Evolutionary conservation across 768 basidiomycete genomes (phyloP).

Genomic region (Leccinum imitatum): DNA sequence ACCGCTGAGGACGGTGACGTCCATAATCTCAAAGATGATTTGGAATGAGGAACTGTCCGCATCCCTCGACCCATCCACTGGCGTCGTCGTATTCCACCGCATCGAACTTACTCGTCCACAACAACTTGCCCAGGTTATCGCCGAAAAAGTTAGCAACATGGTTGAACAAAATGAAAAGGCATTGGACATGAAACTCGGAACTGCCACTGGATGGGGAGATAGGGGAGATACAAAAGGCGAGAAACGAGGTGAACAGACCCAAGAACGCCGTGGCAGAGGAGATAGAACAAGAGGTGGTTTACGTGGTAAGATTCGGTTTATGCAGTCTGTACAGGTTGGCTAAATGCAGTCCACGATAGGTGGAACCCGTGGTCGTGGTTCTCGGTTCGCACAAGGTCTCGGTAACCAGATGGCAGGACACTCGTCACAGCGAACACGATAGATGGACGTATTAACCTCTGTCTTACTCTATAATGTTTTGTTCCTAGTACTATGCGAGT

Average conservation of each 20-base stretch:
- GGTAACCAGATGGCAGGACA: slow-evolving; percentile 71
- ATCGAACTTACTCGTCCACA: slow-evolving; percentile 86
- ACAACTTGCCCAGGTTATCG: slow-evolving; percentile 83
- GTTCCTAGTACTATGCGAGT: slow-evolving; percentile 1
- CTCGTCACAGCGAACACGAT: slow-evolving; percentile 22
- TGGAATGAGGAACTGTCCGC: slow-evolving; percentile 95
- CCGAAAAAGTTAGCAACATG: slow-evolving; percentile 83
- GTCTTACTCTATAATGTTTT: slow-evolving; percentile 2
- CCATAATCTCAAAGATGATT: slow-evolving; percentile 95
- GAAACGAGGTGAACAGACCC: slow-evolving; percentile 76
- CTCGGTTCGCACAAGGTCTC: slow-evolving; percentile 80
- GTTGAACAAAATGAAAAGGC: slow-evolving; percentile 93
- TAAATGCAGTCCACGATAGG: slow-evolving; percentile 36
- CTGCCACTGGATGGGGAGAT: slow-evolving; percentile 50
- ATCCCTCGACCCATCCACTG: slow-evolving; percentile 87
- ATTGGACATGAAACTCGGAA: slow-evolving; percentile 81
- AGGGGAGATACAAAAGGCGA: slow-evolving; percentile 61
- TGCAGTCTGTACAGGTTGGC: not conserved
- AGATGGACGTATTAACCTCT: slow-evolving; percentile 3
- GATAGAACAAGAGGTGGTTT: slow-evolving; percentile 55
- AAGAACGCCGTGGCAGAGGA: slow-evolving; percentile 74
- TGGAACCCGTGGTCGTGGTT: slow-evolving; percentile 69
- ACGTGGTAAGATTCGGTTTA: slow-evolving; percentile 46
- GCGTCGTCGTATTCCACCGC: slow-evolving; percentile 91
- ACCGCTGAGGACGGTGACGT: slow-evolving; percentile 72